phyloP scores from a whole-genome alignment of 805 yeast genomes.

The Vanderwaltozyma tropicalis region DNA sequence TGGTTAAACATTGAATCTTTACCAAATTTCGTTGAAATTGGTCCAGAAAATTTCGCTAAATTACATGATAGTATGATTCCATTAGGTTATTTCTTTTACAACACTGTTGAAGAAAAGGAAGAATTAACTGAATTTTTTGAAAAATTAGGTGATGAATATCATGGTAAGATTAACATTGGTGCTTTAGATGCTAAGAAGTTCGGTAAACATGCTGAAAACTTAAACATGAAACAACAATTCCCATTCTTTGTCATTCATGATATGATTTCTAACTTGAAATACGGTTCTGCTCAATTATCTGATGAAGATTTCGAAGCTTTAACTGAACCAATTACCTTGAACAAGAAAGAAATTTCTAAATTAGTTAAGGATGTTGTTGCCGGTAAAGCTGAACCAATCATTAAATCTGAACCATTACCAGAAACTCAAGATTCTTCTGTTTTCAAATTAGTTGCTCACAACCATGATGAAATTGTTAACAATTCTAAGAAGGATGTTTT shows the following conservation, averaged over 20 bases:
- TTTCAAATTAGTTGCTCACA: conserved; percentile 70
- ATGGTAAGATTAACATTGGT: conserved; percentile 80
- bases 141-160: conserved; percentile 58
- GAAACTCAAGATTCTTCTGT: conserved; percentile 69
- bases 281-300: conserved; percentile 53
- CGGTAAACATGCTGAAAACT: conserved; percentile 82
- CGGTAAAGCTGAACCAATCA: conserved; percentile 59
- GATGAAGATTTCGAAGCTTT: conserved; percentile 21
- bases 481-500: conserved; percentile 56
- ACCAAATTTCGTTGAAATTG: conserved; percentile 45
- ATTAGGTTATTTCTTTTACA: conserved; percentile 81
- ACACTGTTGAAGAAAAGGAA: conserved; percentile 54
- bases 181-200: conserved; percentile 72
- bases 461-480: conserved; percentile 57
- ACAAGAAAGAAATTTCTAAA: conserved; percentile 43
- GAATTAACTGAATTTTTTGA: conserved; percentile 42
- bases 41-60: conserved; percentile 64
- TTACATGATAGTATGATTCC: conserved; percentile 71
- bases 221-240: conserved; percentile 78
- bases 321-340: conserved; percentile 29
- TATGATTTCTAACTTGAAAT: conserved; percentile 56
- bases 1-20: conserved; percentile 24
- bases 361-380: conserved; percentile 54
- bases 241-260: conserved; percentile 84
- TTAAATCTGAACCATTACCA: conserved; percentile 83